Evolutionary conservation across 2,329 filamentous ascomycete species (phyloP), one percentile per base, ranked within the genome.

Genomic region (Pseudocercospora eumusae): DNA sequence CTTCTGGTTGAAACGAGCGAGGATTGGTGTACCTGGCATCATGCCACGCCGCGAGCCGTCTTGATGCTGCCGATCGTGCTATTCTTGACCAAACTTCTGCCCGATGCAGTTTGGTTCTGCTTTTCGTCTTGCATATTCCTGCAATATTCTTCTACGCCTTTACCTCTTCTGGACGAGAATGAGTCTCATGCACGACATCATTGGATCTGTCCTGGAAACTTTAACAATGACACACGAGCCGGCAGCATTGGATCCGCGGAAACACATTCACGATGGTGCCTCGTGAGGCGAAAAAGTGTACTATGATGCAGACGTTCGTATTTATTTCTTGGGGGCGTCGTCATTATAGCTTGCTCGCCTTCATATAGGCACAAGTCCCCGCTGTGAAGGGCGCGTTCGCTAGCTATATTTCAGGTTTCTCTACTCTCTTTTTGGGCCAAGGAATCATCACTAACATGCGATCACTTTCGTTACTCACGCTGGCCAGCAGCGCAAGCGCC

Each of bases 401-500:
- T 36, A 11, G 23, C 6, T 54, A 40, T 47, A 20, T 15, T 47
- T 47, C 18, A 20, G 11, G 7, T 36, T 11, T 54, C 4, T 20
- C 36, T 7, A 36, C 50, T 21, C 27, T 54, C 50, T 25, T 36
- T 54, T 54, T 33, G 28, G 50, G 5, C 23, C 31, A 27, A 20
- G 15, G 52, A 57, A 45, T 54, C 56, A 53, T 52, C 59, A 56
- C 44, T 53, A 56, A 36, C 1, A 47, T 47, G 44, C 20, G 20
- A 47, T 47, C 59, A 57, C 59, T 61, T 25, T 57, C 59, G 44
- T 55, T 61, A 42, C 31, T 58, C 27, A 56, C 60, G 18, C 44
- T 47, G 18, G 44, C 44, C 7, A 25, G 44, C 44, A 72, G 75
- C 45, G 64, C 77, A 58, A 76, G 76, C 59, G 76, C 76, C 47